phyloP scores from a whole-genome alignment of 331 rosid species.

The Phaseolus coccineus region DNA sequence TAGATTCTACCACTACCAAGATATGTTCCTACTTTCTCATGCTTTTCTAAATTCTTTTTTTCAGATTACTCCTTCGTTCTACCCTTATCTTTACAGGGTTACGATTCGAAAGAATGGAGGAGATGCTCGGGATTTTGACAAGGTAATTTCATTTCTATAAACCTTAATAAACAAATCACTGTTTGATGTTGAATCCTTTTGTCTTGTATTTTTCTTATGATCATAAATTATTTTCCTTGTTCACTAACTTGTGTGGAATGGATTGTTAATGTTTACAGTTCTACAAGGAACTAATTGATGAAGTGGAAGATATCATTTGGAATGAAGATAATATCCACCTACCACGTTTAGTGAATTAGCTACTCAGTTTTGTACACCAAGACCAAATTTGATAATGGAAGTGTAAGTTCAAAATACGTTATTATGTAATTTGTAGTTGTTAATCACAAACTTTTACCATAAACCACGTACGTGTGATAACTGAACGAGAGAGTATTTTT shows the following conservation, averaged over 20 bases:
- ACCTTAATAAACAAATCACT: not conserved
- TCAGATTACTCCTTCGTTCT: conserved; percentile 61
- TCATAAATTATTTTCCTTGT: not conserved
- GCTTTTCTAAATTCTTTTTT: not conserved
- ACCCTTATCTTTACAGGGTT: conserved; percentile 74
- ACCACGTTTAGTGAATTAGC: no score
- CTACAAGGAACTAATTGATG: no score
- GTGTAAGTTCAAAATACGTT: no score
- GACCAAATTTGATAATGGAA: no score
- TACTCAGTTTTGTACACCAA: no score
- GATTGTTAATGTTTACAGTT: conserved; percentile 48
- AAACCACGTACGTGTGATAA: no score
- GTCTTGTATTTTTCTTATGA: not conserved
- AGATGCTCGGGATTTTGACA: conserved; percentile 77
- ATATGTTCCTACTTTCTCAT: not conserved
- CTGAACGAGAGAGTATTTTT: no score
- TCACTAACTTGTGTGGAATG: not conserved
- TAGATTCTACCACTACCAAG: not conserved
- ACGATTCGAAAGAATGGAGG: conserved; percentile 78
- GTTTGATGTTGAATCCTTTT: no score
- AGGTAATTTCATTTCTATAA: conserved; percentile 49
- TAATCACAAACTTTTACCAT: no score
- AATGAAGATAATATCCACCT: no score
- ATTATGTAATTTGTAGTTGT: no score
- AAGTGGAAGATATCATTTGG: no score